Conservation (phyloP, 768 basidiomycete species). For the Phanerochaete carnosa region DNA sequence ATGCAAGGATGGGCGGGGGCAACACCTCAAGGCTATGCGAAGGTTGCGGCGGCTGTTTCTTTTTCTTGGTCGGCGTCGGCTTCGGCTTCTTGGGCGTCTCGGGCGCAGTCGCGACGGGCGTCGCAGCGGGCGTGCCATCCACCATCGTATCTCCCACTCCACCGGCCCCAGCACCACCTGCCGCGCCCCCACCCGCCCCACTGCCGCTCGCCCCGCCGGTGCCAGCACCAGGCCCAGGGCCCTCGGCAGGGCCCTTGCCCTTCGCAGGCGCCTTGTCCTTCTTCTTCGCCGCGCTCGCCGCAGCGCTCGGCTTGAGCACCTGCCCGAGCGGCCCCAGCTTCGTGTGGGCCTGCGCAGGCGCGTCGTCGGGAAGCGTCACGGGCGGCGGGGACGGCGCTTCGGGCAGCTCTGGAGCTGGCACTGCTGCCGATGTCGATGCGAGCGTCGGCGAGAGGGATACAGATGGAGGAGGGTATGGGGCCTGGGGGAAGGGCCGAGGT, state of each 20-base stretch:
- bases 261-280: conserved; percentile 46
- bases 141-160: neutral
- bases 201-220: neutral
- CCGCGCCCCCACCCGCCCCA: too few species aligned
- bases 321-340: conserved; percentile 83
- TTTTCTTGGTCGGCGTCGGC: conserved; percentile 16
- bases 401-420: conserved; percentile 16
- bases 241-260: conserved; percentile 12
- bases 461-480: conserved; percentile 17
- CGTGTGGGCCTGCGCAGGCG: conserved; percentile 50
- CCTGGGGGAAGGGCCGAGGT: neutral
- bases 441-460: conserved; percentile 11
- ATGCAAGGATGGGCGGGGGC: conserved; percentile 30
- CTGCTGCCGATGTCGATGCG: conserved; percentile 5
- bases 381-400: conserved; percentile 20
- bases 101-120: neutral
- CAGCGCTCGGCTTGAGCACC: conserved; percentile 50
- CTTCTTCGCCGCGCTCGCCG: conserved; percentile 48
- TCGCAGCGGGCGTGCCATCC: conserved; percentile 8
- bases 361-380: conserved; percentile 61
- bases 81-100: conserved; percentile 23
- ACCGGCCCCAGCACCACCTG: neutral
- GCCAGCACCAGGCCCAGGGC: neutral
- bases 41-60: conserved; percentile 17
- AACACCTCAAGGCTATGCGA: conserved; percentile 21